Base-by-base conservation (phyloP, 306 rosid species). In the Nissolia schottii region DNA sequence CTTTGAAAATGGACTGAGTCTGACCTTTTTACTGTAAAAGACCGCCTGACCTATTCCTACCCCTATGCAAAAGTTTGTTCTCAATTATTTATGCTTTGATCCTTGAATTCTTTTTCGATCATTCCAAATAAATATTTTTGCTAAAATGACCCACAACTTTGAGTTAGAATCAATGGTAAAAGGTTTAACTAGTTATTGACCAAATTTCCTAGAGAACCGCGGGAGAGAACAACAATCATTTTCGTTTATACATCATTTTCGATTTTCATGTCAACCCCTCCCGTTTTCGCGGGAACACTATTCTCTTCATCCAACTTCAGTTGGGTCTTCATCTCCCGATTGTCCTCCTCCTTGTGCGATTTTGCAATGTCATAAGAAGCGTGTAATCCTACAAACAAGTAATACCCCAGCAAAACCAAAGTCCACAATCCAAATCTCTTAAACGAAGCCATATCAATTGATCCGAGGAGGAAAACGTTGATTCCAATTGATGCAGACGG, bases 391-490 rank as follows among this genome's bases (percentile, higher is more conserved):
- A 86, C 74, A 35, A 88, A 11, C 31, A 90, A 43, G 65, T 90
- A 86, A 78, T 85, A 88, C 0, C 73, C 58, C 75, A 88, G 32
- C 27, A 86, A 54, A 45, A 88, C 0, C 2, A 6, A 73, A 5
- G 86, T 86, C 95, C 97, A 85, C 0, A 34, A 0, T 1, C 73
- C 91, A 74, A 91, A 88, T 63, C 95, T 91, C 37, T 3, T 27
- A 32, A 82, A 88, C 7, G 97, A 88, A 31, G 53, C 72, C 15
- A n/a, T 35, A 32, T 87, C 96, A n/a, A 91, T 76, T 0, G 97
- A 87, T 3, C 96, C 97, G n/a, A 91, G 88, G 67, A 89, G 87
- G 69, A 89, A 92, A 14, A 90, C 23, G 29, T 92, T 90, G 16
- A 92, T 83, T 3, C 82, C 87, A 35, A 92, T 87, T 0, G 95